A percentile compares a stretch with the other conserved stretches of the same genome.
Evolutionary conservation across 1,284 basidiomycete species (phyloP).

Genomic region (Ceratorhiza oryzae-sativae): DNA sequence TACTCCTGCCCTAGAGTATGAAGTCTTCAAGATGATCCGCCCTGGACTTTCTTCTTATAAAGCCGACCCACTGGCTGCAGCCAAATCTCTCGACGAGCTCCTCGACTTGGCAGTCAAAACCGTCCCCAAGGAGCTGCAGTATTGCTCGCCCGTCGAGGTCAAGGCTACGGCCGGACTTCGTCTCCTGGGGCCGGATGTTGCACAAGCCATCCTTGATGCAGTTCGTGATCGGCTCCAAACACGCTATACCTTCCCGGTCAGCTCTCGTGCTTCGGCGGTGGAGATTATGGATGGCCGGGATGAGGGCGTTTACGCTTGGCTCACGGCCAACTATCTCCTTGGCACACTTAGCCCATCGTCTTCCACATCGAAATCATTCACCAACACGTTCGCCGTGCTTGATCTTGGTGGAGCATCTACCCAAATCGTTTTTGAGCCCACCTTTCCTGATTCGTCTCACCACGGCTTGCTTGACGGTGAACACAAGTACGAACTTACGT

Average conservation of each 20-base stretch:
- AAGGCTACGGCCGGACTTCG: slow-evolving; percentile 96
- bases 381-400: slow-evolving; percentile 86
- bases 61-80: slow-evolving; percentile 69
- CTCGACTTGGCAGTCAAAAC: slow-evolving; percentile 81
- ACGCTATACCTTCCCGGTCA: slow-evolving; percentile 76
- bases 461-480: slow-evolving; percentile 79
- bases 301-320: slow-evolving; percentile 98
- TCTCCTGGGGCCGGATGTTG: slow-evolving; percentile 71
- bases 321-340: slow-evolving; percentile 94
- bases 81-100: slow-evolving; percentile 79
- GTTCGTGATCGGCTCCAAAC: slow-evolving; percentile 70
- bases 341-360: slow-evolving; percentile 70
- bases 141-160: slow-evolving; percentile 89
- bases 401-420: slow-evolving; percentile 97
- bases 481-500: slow-evolving; percentile 88
- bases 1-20: slow-evolving; percentile 87
- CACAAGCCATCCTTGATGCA: slow-evolving; percentile 77
- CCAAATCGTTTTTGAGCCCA: slow-evolving; percentile 96
- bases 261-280: slow-evolving; percentile 64
- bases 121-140: slow-evolving; percentile 72
- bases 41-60: slow-evolving; percentile 82
- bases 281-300: slow-evolving; percentile 96
- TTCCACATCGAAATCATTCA: slow-evolving; percentile 49
- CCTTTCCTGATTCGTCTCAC: slow-evolving; percentile 59
- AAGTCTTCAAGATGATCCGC: slow-evolving; percentile 85